Evolutionary conservation across 2,329 filamentous ascomycete genomes (phyloP), one percentile per base, ranked within the genome.

Genomic region (Calonectria hongkongensis): DNA sequence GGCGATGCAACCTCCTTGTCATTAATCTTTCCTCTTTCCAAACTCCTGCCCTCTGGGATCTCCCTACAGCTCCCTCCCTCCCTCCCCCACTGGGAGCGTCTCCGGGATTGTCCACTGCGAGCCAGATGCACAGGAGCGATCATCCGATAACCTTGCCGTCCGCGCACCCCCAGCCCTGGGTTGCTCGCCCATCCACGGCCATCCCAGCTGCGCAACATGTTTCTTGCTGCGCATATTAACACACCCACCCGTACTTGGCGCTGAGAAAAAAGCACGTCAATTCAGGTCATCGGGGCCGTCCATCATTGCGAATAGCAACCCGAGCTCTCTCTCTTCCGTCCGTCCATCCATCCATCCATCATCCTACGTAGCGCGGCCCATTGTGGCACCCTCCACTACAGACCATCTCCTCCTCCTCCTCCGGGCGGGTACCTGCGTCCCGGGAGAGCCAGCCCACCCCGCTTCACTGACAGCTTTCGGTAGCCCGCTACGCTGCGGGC

Each of bases 361-460:
- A 33, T 33, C 30, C 9, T 9, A 5, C 30, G 30, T 33, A 33
- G 30, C 30, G 30, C 21, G 21, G 21, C 5, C 30, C 30, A 33
- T 9, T 33, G 30, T 33, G 30, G 30, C 30, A 21, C 9, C 30
- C 30, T 33, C 30, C 30, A 5, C 30, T 33, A 5, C 30, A 21
- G 21, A 21, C 21, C 21, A 21, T 21, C 30, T 33, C 30, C 30
- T 33, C 30, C 30, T 33, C 30, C 30, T 33, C 9, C 45, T 36
- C 15, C 5, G 33, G 27, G 18, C 58, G 58, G 67, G 67, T 64
- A 64, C 66, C 66, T 69, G 66, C 56, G 66, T 69, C 66, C 66
- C 43, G 45, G 15, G 50, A 54, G 28, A 54, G 25, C 21, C 30
- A 51, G 51, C 28, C 36, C 43, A 51, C 54, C 60, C 25, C 33